Evolutionary conservation across 768 basidiomycete species (phyloP).

Genomic region (Leccinum imitatum): DNA sequence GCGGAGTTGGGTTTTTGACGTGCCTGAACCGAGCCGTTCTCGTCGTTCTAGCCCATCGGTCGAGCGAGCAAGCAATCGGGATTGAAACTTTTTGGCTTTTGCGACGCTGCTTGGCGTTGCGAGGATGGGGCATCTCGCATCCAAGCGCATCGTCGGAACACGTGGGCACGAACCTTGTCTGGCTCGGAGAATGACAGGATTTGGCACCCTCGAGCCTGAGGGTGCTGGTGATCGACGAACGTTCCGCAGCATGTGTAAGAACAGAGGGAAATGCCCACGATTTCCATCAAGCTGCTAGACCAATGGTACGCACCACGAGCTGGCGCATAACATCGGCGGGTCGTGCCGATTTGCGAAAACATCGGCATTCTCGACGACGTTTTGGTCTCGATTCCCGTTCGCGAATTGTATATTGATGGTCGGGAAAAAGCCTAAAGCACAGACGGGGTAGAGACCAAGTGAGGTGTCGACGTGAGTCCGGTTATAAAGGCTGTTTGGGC

Average conservation of each 20-base stretch:
- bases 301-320: neutral
- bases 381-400: neutral
- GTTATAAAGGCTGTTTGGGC: neutral
- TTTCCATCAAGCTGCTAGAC: neutral
- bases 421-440: neutral
- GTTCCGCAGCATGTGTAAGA: neutral
- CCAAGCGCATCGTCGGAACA: neutral
- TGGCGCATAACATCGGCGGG: neutral
- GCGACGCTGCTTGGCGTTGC: neutral
- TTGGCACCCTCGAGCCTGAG: neutral
- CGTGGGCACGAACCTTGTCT: neutral
- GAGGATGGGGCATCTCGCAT: neutral
- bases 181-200: neutral
- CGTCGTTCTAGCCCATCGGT: neutral
- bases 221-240: neutral
- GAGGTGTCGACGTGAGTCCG: neutral
- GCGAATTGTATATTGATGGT: neutral
- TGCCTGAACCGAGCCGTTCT: neutral
- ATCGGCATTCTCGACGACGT: neutral
- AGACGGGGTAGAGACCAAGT: neutral
- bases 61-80: neutral
- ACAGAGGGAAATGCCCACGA: neutral
- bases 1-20: neutral
- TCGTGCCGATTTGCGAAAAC: neutral
- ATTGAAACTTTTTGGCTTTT: neutral